Evolutionary conservation across 257 asterid species (phyloP).

Genomic region (Solanum pennellii): DNA sequence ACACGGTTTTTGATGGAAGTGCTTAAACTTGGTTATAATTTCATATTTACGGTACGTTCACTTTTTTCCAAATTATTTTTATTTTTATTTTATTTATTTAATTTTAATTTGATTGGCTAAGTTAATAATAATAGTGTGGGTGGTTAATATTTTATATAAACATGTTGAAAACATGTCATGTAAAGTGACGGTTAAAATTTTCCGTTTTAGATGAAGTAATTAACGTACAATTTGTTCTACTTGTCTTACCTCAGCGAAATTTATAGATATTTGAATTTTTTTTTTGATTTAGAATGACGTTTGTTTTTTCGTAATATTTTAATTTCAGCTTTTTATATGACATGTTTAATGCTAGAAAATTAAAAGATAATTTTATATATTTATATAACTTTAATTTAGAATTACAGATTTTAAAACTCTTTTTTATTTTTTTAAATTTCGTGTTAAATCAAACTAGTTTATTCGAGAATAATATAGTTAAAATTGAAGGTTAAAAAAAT

Average conservation of each 20-base stretch:
- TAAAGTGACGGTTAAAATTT: neutral
- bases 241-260: neutral
- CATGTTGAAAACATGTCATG: neutral
- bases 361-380: no score
- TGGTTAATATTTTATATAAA: neutral
- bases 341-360: accelerated
- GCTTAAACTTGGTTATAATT: slow-evolving; percentile 48
- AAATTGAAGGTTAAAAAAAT: neutral
- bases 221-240: neutral
- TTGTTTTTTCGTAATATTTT: no score
- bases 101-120: neutral
- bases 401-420: accelerated
- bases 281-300: accelerated
- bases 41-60: slow-evolving; percentile 58
- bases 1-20: slow-evolving; percentile 43
- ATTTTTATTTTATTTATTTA: neutral
- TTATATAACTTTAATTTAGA: no score
- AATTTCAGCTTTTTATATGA: no score
- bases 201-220: neutral
- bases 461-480: no score
- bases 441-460: no score
- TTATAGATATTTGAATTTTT: neutral
- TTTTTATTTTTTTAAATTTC: no score
- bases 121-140: neutral
- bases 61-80: neutral